These are phyloP conservation scores for Candida pseudofarinosa DNA, from an alignment of 805 yeast genomes.

Conservation along the genomic window DNA sequence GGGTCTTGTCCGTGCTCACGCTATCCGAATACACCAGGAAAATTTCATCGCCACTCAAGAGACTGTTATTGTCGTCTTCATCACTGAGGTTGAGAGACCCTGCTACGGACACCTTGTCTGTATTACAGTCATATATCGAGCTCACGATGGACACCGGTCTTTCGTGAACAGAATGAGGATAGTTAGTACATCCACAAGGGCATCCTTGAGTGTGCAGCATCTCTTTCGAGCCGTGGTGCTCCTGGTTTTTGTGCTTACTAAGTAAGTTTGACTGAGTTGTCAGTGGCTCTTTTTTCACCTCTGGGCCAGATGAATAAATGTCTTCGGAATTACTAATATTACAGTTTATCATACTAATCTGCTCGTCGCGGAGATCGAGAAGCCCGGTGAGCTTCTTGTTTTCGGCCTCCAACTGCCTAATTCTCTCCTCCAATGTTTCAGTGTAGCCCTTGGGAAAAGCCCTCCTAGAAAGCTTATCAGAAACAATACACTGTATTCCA, in stretches of 20 bases:
- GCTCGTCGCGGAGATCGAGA: conserved; percentile 62
- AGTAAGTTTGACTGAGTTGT: not conserved
- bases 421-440: conserved; percentile 81
- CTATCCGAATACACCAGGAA: conserved; percentile 9
- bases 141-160: conserved; percentile 67
- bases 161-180: conserved; percentile 54
- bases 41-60: conserved; percentile 27
- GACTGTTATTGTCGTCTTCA: conserved; percentile 34
- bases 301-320: not conserved
- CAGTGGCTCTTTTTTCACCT: not conserved
- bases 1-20: not conserved
- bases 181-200: conserved; percentile 53
- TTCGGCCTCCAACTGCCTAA: conserved; percentile 81
- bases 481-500: conserved; percentile 84
- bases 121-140: conserved; percentile 42
- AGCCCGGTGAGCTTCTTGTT: conserved; percentile 65
- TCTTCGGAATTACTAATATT: conserved; percentile 11
- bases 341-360: conserved; percentile 38
- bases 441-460: conserved; percentile 93
- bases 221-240: not conserved
- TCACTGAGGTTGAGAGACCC: conserved; percentile 45
- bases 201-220: conserved; percentile 25
- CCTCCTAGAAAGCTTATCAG: conserved; percentile 78
- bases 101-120: conserved; percentile 26
- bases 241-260: not conserved